Evolutionary conservation across 1,139 yeast genomes (phyloP).

Genomic region (Zygotorulaspora mrakii): DNA sequence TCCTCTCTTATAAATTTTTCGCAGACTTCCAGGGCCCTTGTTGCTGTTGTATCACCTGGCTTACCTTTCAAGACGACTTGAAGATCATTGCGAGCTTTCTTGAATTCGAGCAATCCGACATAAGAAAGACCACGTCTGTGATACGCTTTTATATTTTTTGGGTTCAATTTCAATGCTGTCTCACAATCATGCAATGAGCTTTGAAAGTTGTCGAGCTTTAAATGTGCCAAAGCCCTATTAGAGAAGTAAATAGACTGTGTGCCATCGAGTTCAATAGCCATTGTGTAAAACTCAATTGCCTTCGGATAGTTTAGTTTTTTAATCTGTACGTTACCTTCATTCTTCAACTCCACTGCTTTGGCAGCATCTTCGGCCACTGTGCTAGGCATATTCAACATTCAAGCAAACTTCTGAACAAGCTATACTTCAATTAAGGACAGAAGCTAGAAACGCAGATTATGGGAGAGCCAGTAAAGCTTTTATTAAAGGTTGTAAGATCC

Average conservation of each 20-base stretch:
- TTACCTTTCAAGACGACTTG: slow-evolving; percentile 56
- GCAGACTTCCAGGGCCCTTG: slow-evolving; percentile 60
- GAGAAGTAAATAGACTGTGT: slow-evolving; percentile 72
- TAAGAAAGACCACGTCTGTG: slow-evolving; percentile 79
- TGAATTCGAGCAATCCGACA: slow-evolving; percentile 71
- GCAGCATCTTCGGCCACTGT: slow-evolving; percentile 30
- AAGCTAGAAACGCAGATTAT: too few species aligned
- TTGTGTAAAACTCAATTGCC: slow-evolving; percentile 68
- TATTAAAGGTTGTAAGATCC: background rate
- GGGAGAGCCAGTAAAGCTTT: too few species aligned
- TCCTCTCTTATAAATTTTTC: slow-evolving; percentile 63
- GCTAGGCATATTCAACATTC: slow-evolving; percentile 17
- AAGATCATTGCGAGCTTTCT: slow-evolving; percentile 70
- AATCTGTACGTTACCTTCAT: slow-evolving; percentile 69
- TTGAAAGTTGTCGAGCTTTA: slow-evolving; percentile 83
- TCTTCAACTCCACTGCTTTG: slow-evolving; percentile 54
- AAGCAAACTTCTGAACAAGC: too few species aligned
- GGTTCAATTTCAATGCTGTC: slow-evolving; percentile 63
- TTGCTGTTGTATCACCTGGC: slow-evolving; percentile 70
- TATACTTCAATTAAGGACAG: too few species aligned
- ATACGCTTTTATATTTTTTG: slow-evolving; percentile 68
- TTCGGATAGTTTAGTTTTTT: slow-evolving; percentile 58
- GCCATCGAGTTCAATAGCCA: slow-evolving; percentile 70
- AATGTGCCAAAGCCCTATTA: slow-evolving; percentile 87
- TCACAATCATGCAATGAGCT: slow-evolving; percentile 76